Conservation (phyloP, 495 filamentous ascomycete genomes). For the Recurvomyces mirabilis region DNA sequence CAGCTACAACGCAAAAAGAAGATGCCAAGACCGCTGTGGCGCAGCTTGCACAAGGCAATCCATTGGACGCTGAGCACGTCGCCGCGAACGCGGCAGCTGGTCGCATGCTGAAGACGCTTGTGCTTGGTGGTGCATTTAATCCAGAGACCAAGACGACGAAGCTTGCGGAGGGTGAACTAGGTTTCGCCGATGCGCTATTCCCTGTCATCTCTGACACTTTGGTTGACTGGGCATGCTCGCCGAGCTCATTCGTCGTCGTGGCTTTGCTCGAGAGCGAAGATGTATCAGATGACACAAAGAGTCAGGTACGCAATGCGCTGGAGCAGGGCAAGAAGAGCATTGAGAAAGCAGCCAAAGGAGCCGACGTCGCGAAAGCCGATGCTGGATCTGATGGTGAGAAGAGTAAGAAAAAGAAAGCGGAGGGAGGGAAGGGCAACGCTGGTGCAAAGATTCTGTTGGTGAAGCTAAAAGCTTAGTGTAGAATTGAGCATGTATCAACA, state of each 20-base stretch:
- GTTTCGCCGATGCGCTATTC: constrained; percentile 70
- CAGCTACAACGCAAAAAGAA: constrained; percentile 21
- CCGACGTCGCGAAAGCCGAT: constrained; percentile 23
- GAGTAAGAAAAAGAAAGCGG: constrained; percentile 36
- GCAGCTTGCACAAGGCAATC: constrained; percentile 51
- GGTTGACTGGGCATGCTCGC: constrained; percentile 75
- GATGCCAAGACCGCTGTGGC: constrained; percentile 59
- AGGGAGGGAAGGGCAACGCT: constrained; percentile 38
- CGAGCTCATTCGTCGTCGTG: constrained; percentile 71
- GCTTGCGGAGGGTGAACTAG: constrained; percentile 60
- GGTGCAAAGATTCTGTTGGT: constrained; percentile 46
- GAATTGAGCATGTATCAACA: no score
- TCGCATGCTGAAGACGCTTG: constrained; percentile 81
- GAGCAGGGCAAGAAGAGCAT: constrained; percentile 46
- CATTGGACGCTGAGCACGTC: constrained; percentile 43
- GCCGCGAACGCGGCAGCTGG: constrained; percentile 52
- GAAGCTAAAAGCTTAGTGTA: constrained; percentile 7
- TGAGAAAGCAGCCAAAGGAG: constrained; percentile 36
- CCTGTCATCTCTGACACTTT: constrained; percentile 58
- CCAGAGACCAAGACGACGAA: constrained; percentile 50
- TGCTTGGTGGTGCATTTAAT: constrained; percentile 78
- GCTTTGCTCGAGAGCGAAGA: constrained; percentile 67
- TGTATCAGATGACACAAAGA: constrained; percentile 54
- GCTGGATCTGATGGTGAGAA: constrained; percentile 25
- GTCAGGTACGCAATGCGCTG: constrained; percentile 52